Evolutionary conservation across 306 rosid species (phyloP), one percentile per base, ranked within the genome.

Genomic region (Geum urbanum): DNA sequence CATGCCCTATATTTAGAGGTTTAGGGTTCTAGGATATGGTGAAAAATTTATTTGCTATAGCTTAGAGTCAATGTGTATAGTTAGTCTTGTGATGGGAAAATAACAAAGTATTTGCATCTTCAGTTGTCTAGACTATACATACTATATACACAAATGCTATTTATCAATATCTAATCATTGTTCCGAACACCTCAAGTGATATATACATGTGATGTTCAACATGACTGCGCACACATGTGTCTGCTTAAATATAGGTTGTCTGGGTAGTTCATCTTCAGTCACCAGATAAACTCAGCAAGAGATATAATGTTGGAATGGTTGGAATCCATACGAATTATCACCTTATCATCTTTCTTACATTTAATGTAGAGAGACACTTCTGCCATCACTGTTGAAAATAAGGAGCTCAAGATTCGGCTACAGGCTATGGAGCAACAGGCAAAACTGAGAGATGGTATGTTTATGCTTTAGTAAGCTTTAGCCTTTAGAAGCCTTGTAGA

Each of bases 351-450:
- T 7, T 35, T 14, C 27, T 44, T 73, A 71, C 16, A n/a, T 67
- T 59, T 82, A 76, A 66, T 87, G 90, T 91, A 94, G 99, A 91
- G 95, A 76, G 97, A 94, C 82, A 90, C 97, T 19, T 44, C 91
- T 48, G 92, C 81, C 13, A 75, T 94, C 77, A 78, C 84, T 67
- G 1, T 80, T 56, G 89, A 94, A 78, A 91, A 94, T 62, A 94
- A 87, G 84, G 99, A 88, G 83, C 97, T 94, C 73, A 94, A 91
- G 74, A 66, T 94, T 76, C 89, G 90, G 49, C 60, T 94, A 74
- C 96, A 94, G 67, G 90, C 97, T 63, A 77, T 94, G 83, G 92
- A 91, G 70, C 99, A 87, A 66, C 95, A 94, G 70, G 95, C 99
- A 40, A 84, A 88, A 15, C 97, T 94, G 45, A 84, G 97, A 81